Evolutionary conservation across 148 eudicot genomes (phyloP).

Genomic region (Rhododendron griersonianum): DNA sequence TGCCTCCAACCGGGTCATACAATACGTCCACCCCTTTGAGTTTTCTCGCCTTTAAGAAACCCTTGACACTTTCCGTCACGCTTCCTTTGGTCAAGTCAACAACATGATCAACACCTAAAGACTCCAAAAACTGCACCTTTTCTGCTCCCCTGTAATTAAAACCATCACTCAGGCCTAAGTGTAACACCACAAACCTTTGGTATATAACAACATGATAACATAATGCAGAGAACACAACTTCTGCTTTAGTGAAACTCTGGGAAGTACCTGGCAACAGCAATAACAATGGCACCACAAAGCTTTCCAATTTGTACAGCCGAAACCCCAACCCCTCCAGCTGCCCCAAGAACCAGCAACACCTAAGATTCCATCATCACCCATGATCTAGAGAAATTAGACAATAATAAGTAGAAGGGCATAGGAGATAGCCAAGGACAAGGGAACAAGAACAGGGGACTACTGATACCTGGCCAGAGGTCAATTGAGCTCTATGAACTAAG

Average conservation of each 20-base stretch:
- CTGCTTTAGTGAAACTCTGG: neutral
- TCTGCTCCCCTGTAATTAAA: conserved; percentile 69
- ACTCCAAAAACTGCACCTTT: conserved; percentile 73
- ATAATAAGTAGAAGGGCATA: neutral
- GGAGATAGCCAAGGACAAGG: neutral
- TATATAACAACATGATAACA: neutral
- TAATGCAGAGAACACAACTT: neutral
- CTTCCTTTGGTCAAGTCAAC: conserved; percentile 68
- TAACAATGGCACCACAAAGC: conserved; percentile 78
- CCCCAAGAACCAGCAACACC: conserved; percentile 97
- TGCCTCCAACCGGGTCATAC: conserved; percentile 99
- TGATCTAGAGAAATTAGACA: neutral
- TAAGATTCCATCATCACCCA: conserved; percentile 12
- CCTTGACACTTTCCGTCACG: conserved; percentile 67
- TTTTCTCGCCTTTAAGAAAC: conserved; percentile 66
- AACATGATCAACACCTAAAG: conserved; percentile 83
- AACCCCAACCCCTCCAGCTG: conserved; percentile 98
- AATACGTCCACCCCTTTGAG: conserved; percentile 93
- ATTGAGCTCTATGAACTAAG: conserved; percentile 85
- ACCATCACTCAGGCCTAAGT: conserved; percentile 1
- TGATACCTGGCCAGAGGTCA: conserved; percentile 72
- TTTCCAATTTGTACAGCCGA: conserved; percentile 97
- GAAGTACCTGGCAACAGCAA: conserved; percentile 87
- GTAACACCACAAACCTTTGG: neutral
- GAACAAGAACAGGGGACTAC: neutral